A percentile compares a stretch with the other conserved stretches of the same genome.
Evolutionary conservation across 192 early-diverging fungal genomes (phyloP).

Genomic region (Chytriomyces sp.): DNA sequence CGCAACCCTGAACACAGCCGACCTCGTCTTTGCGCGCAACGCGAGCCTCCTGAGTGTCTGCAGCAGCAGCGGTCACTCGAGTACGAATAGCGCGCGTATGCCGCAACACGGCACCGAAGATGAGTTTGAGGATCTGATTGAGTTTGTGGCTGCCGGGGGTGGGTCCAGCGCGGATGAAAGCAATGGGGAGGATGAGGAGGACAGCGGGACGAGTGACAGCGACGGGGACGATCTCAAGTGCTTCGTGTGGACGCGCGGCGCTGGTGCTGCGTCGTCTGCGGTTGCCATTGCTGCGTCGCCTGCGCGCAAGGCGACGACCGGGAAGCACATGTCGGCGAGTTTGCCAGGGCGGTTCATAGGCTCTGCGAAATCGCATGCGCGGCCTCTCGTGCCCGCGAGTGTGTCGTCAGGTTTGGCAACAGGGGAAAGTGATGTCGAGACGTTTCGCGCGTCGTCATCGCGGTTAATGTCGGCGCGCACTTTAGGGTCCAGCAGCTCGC

Average conservation of each 20-base stretch:
- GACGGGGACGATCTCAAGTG: conserved; percentile 20
- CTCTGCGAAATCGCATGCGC: background rate
- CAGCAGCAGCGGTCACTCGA: background rate
- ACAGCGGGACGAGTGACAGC: conserved; percentile 5
- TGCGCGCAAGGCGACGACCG: background rate
- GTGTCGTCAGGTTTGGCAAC: background rate
- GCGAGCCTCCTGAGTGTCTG: background rate
- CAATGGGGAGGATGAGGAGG: conserved; percentile 20
- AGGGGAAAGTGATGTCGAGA: background rate
- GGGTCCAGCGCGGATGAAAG: background rate
- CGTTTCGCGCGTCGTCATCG: background rate
- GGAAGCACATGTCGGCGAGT: background rate
- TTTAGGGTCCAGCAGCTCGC: background rate
- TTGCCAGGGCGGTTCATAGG: background rate
- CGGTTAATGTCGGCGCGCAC: background rate
- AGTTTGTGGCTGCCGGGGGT: background rate
- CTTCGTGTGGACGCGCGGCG: conserved; percentile 1
- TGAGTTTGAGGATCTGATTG: conserved; percentile 11
- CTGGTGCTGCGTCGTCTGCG: background rate
- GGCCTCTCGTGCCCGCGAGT: background rate
- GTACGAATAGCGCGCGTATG: background rate
- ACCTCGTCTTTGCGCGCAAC: background rate
- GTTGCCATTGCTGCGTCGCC: background rate
- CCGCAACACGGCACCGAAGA: background rate
- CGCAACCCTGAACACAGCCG: background rate